Evolutionary conservation across 2,329 filamentous ascomycete species (phyloP), one percentile per base, ranked within the genome.

Genomic region (Ustilaginoidea virens): DNA sequence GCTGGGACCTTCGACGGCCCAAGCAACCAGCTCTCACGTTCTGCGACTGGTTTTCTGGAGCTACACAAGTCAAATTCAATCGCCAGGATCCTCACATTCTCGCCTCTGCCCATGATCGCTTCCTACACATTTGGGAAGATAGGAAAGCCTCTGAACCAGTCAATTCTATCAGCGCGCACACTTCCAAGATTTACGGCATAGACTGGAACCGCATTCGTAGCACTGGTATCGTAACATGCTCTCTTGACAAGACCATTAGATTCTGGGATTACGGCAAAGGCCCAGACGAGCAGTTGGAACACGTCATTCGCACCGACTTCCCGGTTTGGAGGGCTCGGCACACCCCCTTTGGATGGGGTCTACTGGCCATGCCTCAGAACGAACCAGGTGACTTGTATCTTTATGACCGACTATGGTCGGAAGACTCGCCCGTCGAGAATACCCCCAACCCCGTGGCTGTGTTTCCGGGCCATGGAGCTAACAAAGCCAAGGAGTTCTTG

Each of bases 51-150:
- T 82, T 85, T 47, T 83, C 85, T 17, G 86, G 86, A 23, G 86
- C 85, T 8, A 92, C 86, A 1, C 87, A 94, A 49, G 86, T 94
- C 38, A 94, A 94, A 53, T 94, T 82, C 66, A 93, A 86, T 47
- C 72, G 86, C 16, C 80, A 87, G 47, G 74, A 92, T 43, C 66
- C 78, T n/a, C 73, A 90, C 46, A 74, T 93, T 17, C 61, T 94
- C 27, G 87, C 87, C 13, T 93, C 86, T 17, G 83, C 86, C 8
- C 87, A 94, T 55, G 85, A 93, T 52, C 74, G 76, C 27, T 83
- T 74, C 56, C 61, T 94, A 24, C 78, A 82, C 35, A 82, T 94
- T 29, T 94, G 86, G 86, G 86, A 94, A 51, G 75, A 80, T 45
- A 68, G 86, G 27, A 80, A 78, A 45, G 73, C 83, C 1, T 77